Conservation (phyloP, 2,329 filamentous ascomycete genomes). For the Ustilaginoidea virens region DNA sequence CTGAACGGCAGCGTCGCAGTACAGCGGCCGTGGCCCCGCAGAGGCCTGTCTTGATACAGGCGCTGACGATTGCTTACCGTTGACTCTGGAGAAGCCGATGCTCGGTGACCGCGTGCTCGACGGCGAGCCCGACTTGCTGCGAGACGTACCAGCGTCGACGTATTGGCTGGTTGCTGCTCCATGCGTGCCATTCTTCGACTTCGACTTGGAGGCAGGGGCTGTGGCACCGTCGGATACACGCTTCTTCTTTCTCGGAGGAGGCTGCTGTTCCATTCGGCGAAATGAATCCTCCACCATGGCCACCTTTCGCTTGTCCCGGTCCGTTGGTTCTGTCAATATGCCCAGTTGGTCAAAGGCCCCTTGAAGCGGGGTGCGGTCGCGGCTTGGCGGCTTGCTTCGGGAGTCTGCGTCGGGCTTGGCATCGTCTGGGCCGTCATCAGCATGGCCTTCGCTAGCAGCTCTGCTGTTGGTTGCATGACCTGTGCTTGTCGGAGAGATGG, state of each 20-base stretch:
- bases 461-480: slow-evolving; percentile 47
- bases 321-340: slow-evolving; percentile 47
- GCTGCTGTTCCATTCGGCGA: slow-evolving; percentile 44
- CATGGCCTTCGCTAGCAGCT: slow-evolving; percentile 45
- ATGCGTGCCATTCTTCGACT: slow-evolving; percentile 21
- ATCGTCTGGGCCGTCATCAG: slow-evolving; percentile 40
- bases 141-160: slow-evolving; percentile 35
- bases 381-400: slow-evolving; percentile 49
- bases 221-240: slow-evolving; percentile 38
- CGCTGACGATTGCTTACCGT: slow-evolving; percentile 14
- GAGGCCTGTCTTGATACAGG: slow-evolving; percentile 23
- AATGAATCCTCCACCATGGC: slow-evolving; percentile 50
- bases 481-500: slow-evolving; percentile 46
- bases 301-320: slow-evolving; percentile 52
- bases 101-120: slow-evolving; percentile 24
- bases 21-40: slow-evolving; percentile 22
- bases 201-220: slow-evolving; percentile 21
- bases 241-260: slow-evolving; percentile 46
- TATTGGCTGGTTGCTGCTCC: slow-evolving; percentile 25
- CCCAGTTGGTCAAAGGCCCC: slow-evolving; percentile 44
- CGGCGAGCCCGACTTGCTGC: slow-evolving; percentile 39
- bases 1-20: slow-evolving; percentile 36
- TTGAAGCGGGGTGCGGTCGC: slow-evolving; percentile 48
- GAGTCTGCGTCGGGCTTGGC: slow-evolving; percentile 27
- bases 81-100: slow-evolving; percentile 11